A percentile compares a stretch with the other conserved stretches of the same genome.
phyloP scores from a whole-genome alignment of 148 eudicot species.

The Beta vulgaris region DNA sequence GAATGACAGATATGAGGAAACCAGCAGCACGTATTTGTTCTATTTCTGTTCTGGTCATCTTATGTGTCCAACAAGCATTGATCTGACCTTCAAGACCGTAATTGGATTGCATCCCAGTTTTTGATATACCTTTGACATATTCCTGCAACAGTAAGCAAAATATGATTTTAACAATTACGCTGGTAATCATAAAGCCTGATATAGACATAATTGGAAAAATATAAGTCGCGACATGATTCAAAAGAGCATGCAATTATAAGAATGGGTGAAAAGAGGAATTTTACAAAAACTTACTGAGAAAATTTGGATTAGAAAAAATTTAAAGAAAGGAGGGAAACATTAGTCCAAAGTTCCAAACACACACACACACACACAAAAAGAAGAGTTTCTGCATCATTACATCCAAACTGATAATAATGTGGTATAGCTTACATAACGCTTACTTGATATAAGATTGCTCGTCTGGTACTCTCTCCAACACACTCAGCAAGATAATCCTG shows the following conservation, averaged over 20 bases:
- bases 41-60: slow-evolving; percentile 57
- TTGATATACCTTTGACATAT: slow-evolving; percentile 80
- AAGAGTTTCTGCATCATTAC: no score
- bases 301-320: no score
- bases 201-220: no score
- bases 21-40: slow-evolving; percentile 60
- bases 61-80: slow-evolving; percentile 94
- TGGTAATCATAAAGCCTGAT: no score
- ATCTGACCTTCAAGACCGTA: slow-evolving; percentile 91
- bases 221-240: no score
- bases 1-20: slow-evolving; percentile 83
- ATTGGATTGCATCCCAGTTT: slow-evolving; percentile 88
- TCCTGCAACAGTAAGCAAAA: slow-evolving; percentile 45
- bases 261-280: no score
- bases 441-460: slow-evolving; percentile 72
- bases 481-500: slow-evolving; percentile 89
- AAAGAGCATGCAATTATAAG: no score
- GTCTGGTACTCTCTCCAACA: slow-evolving; percentile 67
- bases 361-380: no score
- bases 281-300: no score
- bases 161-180: no score
- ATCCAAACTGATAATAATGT: neutral
- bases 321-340: no score
- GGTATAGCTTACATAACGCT: slow-evolving; percentile 28
- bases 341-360: no score